phyloP scores from a whole-genome alignment of 2,329 filamentous ascomycete species.

The Conoideocrella luteorostrata region DNA sequence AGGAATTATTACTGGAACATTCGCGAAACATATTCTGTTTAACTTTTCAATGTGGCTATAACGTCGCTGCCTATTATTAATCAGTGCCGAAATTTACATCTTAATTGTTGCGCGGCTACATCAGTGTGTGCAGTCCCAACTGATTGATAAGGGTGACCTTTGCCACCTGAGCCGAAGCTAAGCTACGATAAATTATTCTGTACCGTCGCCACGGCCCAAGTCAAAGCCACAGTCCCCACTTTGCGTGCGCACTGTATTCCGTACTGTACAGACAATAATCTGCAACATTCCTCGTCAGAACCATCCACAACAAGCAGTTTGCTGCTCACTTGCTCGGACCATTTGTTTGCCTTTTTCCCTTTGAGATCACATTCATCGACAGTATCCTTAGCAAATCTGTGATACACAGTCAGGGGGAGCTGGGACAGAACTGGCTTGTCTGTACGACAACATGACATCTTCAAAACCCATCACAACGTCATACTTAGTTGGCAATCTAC shows the following conservation, averaged over 20 bases:
- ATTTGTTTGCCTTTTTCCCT: not conserved
- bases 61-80: too few relatives aligned
- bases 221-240: too few relatives aligned
- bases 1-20: too few relatives aligned
- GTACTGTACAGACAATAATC: not conserved
- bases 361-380: too few relatives aligned
- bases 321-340: not conserved
- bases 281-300: not conserved
- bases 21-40: not conserved
- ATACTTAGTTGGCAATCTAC: conserved; percentile 66
- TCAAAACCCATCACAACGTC: conserved; percentile 43
- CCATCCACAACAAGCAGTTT: not conserved
- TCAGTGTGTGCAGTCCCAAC: not conserved
- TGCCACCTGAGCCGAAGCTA: too few relatives aligned
- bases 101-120: too few relatives aligned
- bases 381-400: conserved; percentile 1
- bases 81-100: too few relatives aligned
- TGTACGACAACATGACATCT: conserved; percentile 20
- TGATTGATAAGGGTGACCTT: not conserved
- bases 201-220: too few relatives aligned
- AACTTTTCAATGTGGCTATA: not conserved
- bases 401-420: not conserved
- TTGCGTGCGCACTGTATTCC: too few relatives aligned
- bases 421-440: too few relatives aligned
- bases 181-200: too few relatives aligned